Evolutionary conservation across 495 filamentous ascomycete species (phyloP), one percentile per base, ranked within the genome.

Genomic region (Penicillium goetzii): DNA sequence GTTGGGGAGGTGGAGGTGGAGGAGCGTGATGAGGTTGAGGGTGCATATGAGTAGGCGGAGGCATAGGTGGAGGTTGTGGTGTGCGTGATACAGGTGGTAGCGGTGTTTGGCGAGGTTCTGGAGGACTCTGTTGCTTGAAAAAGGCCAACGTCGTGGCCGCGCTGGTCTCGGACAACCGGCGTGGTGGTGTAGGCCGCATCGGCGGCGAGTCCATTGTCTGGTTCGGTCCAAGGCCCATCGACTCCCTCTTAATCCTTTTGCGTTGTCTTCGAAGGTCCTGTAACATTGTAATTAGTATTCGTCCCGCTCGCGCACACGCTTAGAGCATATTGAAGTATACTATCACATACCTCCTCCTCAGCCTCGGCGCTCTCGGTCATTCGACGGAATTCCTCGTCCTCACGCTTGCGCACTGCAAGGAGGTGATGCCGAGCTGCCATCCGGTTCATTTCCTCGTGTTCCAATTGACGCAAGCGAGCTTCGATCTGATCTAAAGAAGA

Each of bases 81-180:
- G 65, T 58, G 56, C 76, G 74, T 26, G 74, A 68, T 62, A 73
- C 68, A 38, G 71, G 70, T 47, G 74, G 74, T 25, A 75, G 73
- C 47, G 75, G 72, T 34, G 68, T 43, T 54, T 73, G 73, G 49
- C 77, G 79, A 43, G 78, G 78, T 58, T 82, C 79, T n/a, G 76
- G 78, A 8, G 79, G 78, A n/a, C 69, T 78, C 59, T 82, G 79
- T 60, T 82, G 79, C 60, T 82, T 80, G 70, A 82, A 80, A 55
- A 81, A 82, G n/a, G 79, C 79, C 50, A 82, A 65, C n/a, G 79
- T 82, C 9, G 79, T 82, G n/a, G 79, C 79, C 26, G 79, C 79
- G 62, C 77, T 82, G 53, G 79, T 82, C 65, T 82, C 79, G 26
- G 79, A 82, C 41, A 82, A 55, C 21, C 79, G 78, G 51, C 79